Percentiles rank a stretch among this genome's conserved stretches.
These are phyloP conservation scores for Starmera stellimalicola DNA, from an alignment of 1,139 yeast genomes.

Conservation along the genomic window DNA sequence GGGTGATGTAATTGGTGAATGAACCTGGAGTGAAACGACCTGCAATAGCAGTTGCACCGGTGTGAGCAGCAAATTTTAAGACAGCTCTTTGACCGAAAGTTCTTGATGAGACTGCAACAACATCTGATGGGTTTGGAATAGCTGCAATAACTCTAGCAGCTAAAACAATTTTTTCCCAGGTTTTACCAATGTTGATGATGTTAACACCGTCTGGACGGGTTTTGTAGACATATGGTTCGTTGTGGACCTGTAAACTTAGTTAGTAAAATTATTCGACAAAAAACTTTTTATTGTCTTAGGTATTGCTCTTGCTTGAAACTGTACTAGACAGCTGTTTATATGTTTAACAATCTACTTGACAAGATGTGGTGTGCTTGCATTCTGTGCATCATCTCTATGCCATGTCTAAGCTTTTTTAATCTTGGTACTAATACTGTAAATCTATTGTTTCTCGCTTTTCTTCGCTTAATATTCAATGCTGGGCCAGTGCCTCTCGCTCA, in stretches of 20 bases:
- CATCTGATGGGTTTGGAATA: conserved; percentile 96
- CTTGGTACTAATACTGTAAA: too few relatives aligned
- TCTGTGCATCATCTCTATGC: too few relatives aligned
- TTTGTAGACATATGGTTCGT: conserved; percentile 98
- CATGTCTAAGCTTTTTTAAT: too few relatives aligned
- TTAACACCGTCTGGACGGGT: conserved; percentile 99
- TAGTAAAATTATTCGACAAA: conserved; percentile 23
- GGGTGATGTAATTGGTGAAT: conserved; percentile 99
- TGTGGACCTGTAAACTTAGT: conserved; percentile 66
- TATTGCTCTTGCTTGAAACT: too few relatives aligned
- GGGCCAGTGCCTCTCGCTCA: too few relatives aligned
- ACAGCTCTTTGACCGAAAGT: conserved; percentile 99
- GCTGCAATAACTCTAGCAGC: conserved; percentile 99
- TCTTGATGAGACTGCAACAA: conserved; percentile 98
- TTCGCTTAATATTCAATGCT: too few relatives aligned
- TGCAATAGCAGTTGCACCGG: conserved; percentile 99
- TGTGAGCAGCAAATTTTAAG: conserved; percentile 98
- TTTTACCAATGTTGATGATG: conserved; percentile 96
- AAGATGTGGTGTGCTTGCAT: too few relatives aligned
- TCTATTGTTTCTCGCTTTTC: too few relatives aligned
- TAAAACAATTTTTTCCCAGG: conserved; percentile 99
- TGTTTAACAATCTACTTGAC: too few relatives aligned
- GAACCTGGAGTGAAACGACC: conserved; percentile 99
- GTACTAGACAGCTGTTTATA: too few relatives aligned
- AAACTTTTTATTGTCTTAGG: too few relatives aligned